These are phyloP conservation scores for Penicillium sclerotigenum DNA, from an alignment of 2,329 filamentous ascomycete species.

Conservation along the genomic window DNA sequence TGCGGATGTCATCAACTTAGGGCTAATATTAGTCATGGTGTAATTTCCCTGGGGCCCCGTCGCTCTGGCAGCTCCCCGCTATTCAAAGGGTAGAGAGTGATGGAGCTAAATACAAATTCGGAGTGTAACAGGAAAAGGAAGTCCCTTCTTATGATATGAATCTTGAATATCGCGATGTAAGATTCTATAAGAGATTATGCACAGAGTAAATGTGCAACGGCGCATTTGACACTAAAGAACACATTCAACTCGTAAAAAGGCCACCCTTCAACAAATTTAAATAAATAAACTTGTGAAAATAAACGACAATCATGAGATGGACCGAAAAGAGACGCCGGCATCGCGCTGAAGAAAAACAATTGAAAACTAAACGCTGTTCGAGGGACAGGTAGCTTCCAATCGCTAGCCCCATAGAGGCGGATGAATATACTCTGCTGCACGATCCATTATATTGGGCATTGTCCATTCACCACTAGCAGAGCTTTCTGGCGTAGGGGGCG, in stretches of 20 bases:
- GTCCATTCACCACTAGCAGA: conserved; percentile 48
- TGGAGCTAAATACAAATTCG: not conserved
- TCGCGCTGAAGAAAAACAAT: conserved; percentile 7
- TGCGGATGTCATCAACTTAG: not conserved
- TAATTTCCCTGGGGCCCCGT: not conserved
- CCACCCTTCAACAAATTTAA: not conserved
- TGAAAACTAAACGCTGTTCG: not conserved
- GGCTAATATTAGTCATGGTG: conserved; percentile 2
- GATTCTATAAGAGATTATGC: conserved; percentile 3
- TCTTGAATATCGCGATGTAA: not conserved
- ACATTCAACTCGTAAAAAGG: not conserved
- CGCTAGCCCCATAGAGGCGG: conserved; percentile 44
- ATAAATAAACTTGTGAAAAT: not conserved
- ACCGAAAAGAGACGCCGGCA: conserved; percentile 13
- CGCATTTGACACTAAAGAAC: not conserved
- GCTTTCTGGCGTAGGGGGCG: conserved; percentile 48
- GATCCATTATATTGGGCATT: conserved; percentile 45
- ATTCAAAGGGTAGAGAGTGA: conserved; percentile 1
- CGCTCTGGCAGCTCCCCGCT: not conserved
- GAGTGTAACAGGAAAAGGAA: not conserved
- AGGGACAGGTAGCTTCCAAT: not conserved
- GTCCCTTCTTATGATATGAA: not conserved
- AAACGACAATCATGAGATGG: conserved; percentile 3
- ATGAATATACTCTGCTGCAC: conserved; percentile 49
- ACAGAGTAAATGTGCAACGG: not conserved